These are phyloP conservation scores for Cercospora beticola DNA, from an alignment of 2,329 filamentous ascomycete genomes.

Conservation along the genomic window DNA sequence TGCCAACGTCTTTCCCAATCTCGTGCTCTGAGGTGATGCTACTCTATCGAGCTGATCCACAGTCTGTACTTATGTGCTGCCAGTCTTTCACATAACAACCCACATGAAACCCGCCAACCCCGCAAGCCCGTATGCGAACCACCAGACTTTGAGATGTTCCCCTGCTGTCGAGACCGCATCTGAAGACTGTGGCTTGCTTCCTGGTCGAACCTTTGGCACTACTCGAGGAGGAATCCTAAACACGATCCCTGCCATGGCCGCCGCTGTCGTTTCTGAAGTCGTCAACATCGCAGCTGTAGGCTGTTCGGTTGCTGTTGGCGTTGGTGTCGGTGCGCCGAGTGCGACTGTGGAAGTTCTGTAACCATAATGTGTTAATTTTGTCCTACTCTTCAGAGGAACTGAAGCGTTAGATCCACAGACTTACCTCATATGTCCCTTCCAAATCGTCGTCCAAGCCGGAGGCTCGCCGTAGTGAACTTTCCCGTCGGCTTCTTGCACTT, in stretches of 20 bases:
- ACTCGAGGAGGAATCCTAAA: not conserved
- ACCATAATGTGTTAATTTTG: not conserved
- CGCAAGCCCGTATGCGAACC: not conserved
- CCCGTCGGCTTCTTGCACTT: not conserved
- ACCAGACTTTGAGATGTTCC: not conserved
- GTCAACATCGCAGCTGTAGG: not conserved
- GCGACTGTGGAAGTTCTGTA: not conserved
- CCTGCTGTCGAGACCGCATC: not conserved
- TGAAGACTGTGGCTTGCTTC: not conserved
- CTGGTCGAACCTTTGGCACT: not conserved
- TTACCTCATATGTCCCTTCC: not conserved
- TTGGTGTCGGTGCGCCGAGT: not conserved
- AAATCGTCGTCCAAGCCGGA: not conserved
- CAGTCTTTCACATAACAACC: not conserved
- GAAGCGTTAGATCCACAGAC: too few relatives aligned
- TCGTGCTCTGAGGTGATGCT: fast-evolving
- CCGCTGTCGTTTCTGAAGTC: not conserved
- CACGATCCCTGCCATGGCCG: not conserved
- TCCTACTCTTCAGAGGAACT: too few relatives aligned
- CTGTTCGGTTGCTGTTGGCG: not conserved
- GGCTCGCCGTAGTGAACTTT: not conserved
- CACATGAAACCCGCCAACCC: not conserved
- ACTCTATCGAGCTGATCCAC: not conserved
- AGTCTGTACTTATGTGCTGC: not conserved
- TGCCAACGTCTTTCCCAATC: not conserved